Evolutionary conservation across 495 filamentous ascomycete genomes (phyloP).

Genomic region (Pyronema omphalodes): DNA sequence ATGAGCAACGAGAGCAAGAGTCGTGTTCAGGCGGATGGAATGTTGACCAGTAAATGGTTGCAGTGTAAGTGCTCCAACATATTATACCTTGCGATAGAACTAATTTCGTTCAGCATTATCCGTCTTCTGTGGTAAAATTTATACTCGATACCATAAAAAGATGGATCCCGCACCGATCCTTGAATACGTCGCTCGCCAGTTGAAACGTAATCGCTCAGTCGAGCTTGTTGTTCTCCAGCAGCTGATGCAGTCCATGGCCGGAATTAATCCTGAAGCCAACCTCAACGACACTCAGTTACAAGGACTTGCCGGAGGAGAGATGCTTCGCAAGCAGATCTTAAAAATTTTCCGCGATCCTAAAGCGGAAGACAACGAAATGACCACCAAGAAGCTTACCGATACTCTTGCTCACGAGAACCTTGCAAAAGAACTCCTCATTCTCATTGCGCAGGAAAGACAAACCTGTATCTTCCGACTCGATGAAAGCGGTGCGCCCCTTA

Average conservation of each 20-base stretch:
- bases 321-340: slow-evolving; percentile 61
- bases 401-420: slow-evolving; percentile 36
- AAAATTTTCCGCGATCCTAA: slow-evolving; percentile 60
- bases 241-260: slow-evolving; percentile 76
- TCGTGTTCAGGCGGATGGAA: slow-evolving; percentile 62
- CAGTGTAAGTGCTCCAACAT: slow-evolving; percentile 18
- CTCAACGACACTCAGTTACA: slow-evolving; percentile 73
- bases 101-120: slow-evolving; percentile 42
- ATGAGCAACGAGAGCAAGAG: slow-evolving; percentile 42
- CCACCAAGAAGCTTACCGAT: slow-evolving; percentile 62
- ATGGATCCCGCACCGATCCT: slow-evolving; percentile 76
- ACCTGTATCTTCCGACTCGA: slow-evolving; percentile 54
- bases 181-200: slow-evolving; percentile 71
- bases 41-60: slow-evolving; percentile 80
- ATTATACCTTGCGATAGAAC: not conserved
- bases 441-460: slow-evolving; percentile 76
- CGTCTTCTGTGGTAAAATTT: slow-evolving; percentile 70
- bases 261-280: slow-evolving; percentile 65
- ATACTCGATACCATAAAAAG: slow-evolving; percentile 55
- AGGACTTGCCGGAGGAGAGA: slow-evolving; percentile 69
- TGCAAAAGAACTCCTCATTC: slow-evolving; percentile 60
- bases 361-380: slow-evolving; percentile 53
- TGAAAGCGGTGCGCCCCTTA: slow-evolving; percentile 43
- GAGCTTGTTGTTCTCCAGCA: slow-evolving; percentile 81
- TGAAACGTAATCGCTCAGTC: slow-evolving; percentile 59